Evolutionary conservation across 1,139 yeast genomes (phyloP).

Genomic region (Lodderomyces oxycetoniae): DNA sequence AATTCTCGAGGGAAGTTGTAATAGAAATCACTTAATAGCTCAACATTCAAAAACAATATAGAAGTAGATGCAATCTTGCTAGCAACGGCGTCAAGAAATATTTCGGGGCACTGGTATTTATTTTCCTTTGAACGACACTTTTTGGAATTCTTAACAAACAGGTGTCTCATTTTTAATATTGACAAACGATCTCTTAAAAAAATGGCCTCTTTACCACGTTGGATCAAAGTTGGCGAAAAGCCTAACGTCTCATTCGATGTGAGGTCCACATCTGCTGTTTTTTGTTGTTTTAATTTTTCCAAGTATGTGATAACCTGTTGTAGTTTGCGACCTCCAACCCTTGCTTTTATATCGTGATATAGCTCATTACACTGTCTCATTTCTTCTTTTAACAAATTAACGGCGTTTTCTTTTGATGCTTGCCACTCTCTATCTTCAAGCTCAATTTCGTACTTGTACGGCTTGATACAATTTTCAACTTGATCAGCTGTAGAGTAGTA

Average conservation of each 20-base stretch:
- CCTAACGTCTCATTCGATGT: conserved; percentile 65
- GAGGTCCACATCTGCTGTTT: conserved; percentile 40
- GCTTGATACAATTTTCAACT: conserved; percentile 96
- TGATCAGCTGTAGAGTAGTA: conserved; percentile 95
- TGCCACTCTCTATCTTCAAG: conserved; percentile 95
- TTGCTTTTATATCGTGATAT: conserved; percentile 55
- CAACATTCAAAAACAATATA: conserved; percentile 87
- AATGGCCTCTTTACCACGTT: conserved; percentile 79
- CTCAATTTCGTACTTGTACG: conserved; percentile 94
- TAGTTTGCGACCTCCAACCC: conserved; percentile 79
- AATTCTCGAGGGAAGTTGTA: conserved; percentile 94
- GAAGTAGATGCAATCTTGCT: conserved; percentile 91
- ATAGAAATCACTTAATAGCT: conserved; percentile 87
- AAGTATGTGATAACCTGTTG: conserved; percentile 77
- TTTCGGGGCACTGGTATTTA: conserved; percentile 90
- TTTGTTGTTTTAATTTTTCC: conserved; percentile 46
- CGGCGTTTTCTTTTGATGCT: conserved; percentile 73
- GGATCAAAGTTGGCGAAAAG: conserved; percentile 65
- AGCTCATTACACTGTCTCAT: conserved; percentile 74
- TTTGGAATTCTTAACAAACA: conserved; percentile 66
- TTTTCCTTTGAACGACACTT: conserved; percentile 72
- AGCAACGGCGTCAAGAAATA: conserved; percentile 87
- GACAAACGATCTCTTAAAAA: conserved; percentile 74
- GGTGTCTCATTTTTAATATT: conserved; percentile 69
- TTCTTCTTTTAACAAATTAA: conserved; percentile 73